These are phyloP conservation scores for Sambucus nigra DNA, from an alignment of 129 eudicot species.

Conservation along the genomic window DNA sequence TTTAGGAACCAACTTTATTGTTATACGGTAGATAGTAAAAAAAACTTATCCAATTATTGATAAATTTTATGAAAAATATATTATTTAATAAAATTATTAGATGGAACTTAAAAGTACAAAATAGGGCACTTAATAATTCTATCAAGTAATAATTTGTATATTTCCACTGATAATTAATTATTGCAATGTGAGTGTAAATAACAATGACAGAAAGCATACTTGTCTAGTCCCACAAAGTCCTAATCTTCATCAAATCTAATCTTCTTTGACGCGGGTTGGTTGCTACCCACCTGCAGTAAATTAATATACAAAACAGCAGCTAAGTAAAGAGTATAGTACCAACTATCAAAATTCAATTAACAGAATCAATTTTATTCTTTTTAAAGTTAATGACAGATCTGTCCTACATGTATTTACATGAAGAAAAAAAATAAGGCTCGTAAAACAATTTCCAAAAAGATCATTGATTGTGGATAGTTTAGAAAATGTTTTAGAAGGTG, in stretches of 20 bases:
- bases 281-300: conserved; percentile 47
- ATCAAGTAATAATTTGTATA: no score
- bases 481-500: background rate
- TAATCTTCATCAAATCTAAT: conserved; percentile 34
- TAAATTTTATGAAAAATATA: no score
- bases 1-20: no score
- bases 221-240: background rate
- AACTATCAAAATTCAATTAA: background rate
- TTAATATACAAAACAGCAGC: background rate
- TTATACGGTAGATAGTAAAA: no score
- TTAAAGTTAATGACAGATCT: background rate
- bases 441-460: background rate
- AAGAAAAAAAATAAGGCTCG: background rate
- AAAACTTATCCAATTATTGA: no score
- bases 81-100: no score
- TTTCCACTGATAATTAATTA: no score
- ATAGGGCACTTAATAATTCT: no score
- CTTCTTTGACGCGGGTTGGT: conserved; percentile 53
- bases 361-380: background rate
- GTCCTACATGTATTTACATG: background rate
- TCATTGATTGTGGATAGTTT: background rate
- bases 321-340: background rate
- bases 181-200: no score
- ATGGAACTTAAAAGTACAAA: no score
- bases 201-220: background rate